Evolutionary conservation across 371 early-diverging fungal species (phyloP).

Genomic region (Racocetra persica): DNA sequence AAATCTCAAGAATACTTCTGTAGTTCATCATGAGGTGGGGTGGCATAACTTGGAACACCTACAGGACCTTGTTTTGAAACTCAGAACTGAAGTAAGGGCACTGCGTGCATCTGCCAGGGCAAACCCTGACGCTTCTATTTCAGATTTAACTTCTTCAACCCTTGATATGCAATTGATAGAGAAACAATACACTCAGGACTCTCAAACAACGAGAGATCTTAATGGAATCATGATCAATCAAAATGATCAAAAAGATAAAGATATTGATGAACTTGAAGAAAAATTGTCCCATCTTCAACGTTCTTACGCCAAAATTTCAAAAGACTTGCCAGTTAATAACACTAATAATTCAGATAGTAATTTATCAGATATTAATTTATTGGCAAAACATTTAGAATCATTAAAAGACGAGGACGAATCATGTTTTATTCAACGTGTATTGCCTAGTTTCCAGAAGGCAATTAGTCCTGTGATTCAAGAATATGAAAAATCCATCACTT

Average conservation of each 20-base stretch:
- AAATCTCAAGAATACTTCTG: slow-evolving; percentile 77
- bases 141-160: background rate
- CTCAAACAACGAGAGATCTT: background rate
- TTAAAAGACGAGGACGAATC: slow-evolving; percentile 6
- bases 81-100: slow-evolving; percentile 60
- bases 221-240: background rate
- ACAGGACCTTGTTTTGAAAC: slow-evolving; percentile 63
- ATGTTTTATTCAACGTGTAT: slow-evolving; percentile 6
- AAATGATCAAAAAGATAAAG: slow-evolving; percentile 5
- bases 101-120: slow-evolving; percentile 47
- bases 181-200: slow-evolving; percentile 35
- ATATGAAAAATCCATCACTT: slow-evolving; percentile 67
- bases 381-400: background rate
- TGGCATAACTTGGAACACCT: slow-evolving; percentile 64
- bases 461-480: slow-evolving; percentile 74
- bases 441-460: slow-evolving; percentile 57
- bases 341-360: slow-evolving; percentile 1
- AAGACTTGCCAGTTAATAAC: background rate
- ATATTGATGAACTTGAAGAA: slow-evolving; percentile 35
- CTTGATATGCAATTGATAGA: slow-evolving; percentile 22
- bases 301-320: slow-evolving; percentile 33
- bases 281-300: slow-evolving; percentile 23
- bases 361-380: background rate
- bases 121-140: background rate
- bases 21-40: slow-evolving; percentile 71